These are phyloP conservation scores for Verticillium alfalfae DNA, from an alignment of 2,329 filamentous ascomycete species.

Conservation along the genomic window DNA sequence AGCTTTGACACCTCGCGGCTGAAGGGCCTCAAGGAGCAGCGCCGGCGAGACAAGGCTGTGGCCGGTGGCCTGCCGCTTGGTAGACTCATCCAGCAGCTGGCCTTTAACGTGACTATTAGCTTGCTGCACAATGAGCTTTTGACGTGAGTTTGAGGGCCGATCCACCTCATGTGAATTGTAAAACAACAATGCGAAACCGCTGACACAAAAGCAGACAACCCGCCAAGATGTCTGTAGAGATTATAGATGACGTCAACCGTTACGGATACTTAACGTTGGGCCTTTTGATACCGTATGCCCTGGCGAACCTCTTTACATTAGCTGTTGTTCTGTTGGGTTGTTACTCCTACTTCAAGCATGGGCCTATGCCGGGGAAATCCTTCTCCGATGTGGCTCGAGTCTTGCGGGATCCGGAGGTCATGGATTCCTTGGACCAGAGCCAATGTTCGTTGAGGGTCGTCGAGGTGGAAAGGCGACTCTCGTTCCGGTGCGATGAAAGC, in stretches of 20 bases:
- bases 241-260: conserved; percentile 3
- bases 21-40: not conserved
- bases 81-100: conserved; percentile 1
- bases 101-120: conserved; percentile 4
- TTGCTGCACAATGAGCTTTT: conserved; percentile 3
- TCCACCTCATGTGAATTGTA: not conserved
- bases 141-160: not conserved
- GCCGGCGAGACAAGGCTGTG: conserved; percentile 2
- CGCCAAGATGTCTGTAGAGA: not conserved
- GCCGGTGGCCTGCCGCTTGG: not conserved
- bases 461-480: not conserved
- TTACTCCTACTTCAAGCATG: not conserved
- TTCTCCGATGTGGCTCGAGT: conserved; percentile 1
- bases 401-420: not conserved
- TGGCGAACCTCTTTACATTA: conserved; percentile 1
- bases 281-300: not conserved
- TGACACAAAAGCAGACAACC: not conserved
- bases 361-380: not conserved
- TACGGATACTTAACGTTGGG: conserved; percentile 1
- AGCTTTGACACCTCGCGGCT: not conserved
- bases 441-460: not conserved
- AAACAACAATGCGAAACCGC: too few relatives aligned
- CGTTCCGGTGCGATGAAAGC: not conserved
- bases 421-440: not conserved
- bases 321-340: not conserved